Evolutionary conservation across 441 rosid genomes (phyloP).

Genomic region (Populus hybrid): DNA sequence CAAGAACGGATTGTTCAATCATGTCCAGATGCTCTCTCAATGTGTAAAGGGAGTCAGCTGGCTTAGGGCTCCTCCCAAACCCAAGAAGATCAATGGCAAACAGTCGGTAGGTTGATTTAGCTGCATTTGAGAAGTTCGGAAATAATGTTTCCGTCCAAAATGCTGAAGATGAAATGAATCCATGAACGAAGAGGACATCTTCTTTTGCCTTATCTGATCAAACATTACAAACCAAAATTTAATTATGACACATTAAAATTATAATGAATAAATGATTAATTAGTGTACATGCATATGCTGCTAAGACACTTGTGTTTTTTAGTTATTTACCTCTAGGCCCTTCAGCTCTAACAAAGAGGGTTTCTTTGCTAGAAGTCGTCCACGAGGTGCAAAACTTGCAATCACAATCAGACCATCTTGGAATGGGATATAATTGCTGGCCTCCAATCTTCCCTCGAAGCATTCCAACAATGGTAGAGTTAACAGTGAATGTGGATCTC

Average conservation of each 20-base stretch:
- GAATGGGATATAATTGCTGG: constrained; percentile 33
- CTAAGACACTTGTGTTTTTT: not conserved
- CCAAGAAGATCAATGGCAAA: constrained; percentile 91
- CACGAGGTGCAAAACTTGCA: constrained; percentile 70
- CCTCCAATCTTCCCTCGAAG: constrained; percentile 65
- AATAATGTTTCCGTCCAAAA: constrained; percentile 96
- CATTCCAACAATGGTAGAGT: constrained; percentile 77
- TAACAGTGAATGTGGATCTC: constrained; percentile 45
- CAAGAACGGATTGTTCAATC: constrained; percentile 82
- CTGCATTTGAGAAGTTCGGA: constrained; percentile 63
- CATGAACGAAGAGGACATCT: constrained; percentile 87
- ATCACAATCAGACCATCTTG: constrained; percentile 94
- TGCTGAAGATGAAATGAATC: constrained; percentile 92
- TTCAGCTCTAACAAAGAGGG: constrained; percentile 69
- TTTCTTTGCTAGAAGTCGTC: constrained; percentile 49
- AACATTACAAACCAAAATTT: not conserved
- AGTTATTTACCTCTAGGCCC: constrained; percentile 57
- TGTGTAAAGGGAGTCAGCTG: constrained; percentile 86
- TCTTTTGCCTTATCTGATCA: constrained; percentile 48
- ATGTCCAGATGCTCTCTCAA: constrained; percentile 78
- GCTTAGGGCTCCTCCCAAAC: constrained; percentile 93
- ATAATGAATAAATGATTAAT: not conserved
- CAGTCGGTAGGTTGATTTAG: constrained; percentile 57
- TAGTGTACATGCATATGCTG: not conserved
- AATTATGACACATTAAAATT: not conserved